A percentile compares a stretch with the other conserved stretches of the same genome.
Evolutionary conservation across 306 rosid genomes (phyloP).

Genomic region (Styphnolobium japonicum): DNA sequence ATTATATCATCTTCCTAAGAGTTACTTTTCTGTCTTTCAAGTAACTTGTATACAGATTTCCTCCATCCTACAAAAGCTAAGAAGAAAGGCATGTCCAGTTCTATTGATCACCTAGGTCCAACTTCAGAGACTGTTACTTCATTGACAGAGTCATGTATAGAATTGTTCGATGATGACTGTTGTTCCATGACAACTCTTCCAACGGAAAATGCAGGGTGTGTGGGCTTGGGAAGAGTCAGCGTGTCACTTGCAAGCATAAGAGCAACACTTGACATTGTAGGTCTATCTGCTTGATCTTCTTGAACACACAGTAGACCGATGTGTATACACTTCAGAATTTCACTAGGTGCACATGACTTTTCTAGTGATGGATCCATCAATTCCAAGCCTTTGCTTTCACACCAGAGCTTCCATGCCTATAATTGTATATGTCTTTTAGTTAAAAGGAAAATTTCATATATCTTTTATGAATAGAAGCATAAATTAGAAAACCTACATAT

Average conservation of each 20-base stretch:
- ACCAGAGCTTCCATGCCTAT: constrained; percentile 60
- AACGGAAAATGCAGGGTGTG: constrained; percentile 43
- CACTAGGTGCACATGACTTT: constrained; percentile 13
- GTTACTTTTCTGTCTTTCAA: not conserved
- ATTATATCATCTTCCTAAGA: not conserved
- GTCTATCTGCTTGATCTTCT: constrained; percentile 53
- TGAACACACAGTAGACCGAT: constrained; percentile 56
- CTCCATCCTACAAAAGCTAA: constrained; percentile 1
- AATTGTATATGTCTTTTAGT: not conserved
- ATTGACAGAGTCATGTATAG: constrained; percentile 17
- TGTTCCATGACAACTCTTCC: not conserved
- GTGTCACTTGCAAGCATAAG: constrained; percentile 38
- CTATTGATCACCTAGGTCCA: constrained; percentile 16
- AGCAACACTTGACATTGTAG: constrained; percentile 50
- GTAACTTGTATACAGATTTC: not conserved
- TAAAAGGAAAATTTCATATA: not conserved
- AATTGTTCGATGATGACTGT: constrained; percentile 25
- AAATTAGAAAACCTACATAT: constrained; percentile 28
- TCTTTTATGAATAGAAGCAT: not conserved
- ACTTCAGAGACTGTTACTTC: constrained; percentile 10
- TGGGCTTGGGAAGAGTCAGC: constrained; percentile 41
- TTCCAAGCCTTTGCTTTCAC: constrained; percentile 35
- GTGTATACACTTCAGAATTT: constrained; percentile 35
- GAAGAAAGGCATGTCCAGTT: not conserved
- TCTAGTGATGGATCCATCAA: constrained; percentile 44